Base-by-base conservation (phyloP, 1,139 yeast genomes). In the Saccharomycopsis hybrid region DNA sequence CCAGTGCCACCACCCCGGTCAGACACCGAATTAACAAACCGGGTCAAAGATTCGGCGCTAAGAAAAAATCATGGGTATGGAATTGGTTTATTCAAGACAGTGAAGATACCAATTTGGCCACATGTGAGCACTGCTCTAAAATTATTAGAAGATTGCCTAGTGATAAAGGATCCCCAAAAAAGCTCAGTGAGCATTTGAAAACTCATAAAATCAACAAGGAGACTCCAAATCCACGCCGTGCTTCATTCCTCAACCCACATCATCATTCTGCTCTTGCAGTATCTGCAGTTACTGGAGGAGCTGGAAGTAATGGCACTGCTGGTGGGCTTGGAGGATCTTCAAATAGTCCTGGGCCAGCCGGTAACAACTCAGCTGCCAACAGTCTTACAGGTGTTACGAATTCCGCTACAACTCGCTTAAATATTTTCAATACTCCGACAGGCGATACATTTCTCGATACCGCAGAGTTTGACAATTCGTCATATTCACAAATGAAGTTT, bases 11-110 rank as follows among this genome's bases (percentile, higher is more conserved):
- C 11, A 9, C 18, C 36, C 25, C 31, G 11, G 43, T 35, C 38
- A 46, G 38, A 32, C 49, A 32, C 28, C 56, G 64, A 45, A 54
- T 57, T 4, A 73, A 73, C 56, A 64, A 71, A 50, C 78, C 79
- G 0, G 78, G 78, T 1, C 77, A 72, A 56, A 73, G 69, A 55
- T 76, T 76, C 55, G 82, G 82, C 11, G 82, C 82, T 13, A 76
- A 75, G 57, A 77, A 77, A 67, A 73, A 72, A 58, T 75, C 78
- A 37, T 77, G 82, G 82, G 82, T 77, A 3, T 78, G 83, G 83
- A 62, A 72, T 33, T 78, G 82, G 82, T 78, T 78, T 57, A 68
- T 68, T 18, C 82, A 78, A 57, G 80, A 77, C 59, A 59, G 64
- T 8, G 59, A 57, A 25, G 74, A 78, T 58, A 70, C 74, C 46